Conservation (phyloP, 371 early-diverging fungal genomes). For the Cokeromyces recurvatus region DNA sequence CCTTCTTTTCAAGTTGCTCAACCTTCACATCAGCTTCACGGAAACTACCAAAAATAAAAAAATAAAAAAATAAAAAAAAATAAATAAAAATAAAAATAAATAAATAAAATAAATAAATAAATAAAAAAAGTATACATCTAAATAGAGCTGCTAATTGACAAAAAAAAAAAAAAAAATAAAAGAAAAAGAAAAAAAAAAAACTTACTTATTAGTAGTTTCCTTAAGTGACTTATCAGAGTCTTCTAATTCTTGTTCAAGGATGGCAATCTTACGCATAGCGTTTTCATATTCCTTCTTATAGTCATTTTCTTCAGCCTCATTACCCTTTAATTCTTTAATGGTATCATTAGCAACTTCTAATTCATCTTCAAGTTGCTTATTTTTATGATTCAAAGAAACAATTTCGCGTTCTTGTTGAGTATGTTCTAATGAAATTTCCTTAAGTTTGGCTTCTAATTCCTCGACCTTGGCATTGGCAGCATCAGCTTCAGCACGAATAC, state of each 20-base stretch:
- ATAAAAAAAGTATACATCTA: too few species aligned
- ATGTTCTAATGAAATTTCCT: constrained; percentile 52
- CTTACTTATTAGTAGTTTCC: constrained; percentile 69
- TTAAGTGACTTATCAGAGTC: constrained; percentile 63
- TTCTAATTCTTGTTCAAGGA: constrained; percentile 68
- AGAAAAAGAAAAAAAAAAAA: not conserved
- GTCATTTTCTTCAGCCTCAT: constrained; percentile 57
- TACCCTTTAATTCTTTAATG: constrained; percentile 56
- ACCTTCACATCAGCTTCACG: constrained; percentile 76
- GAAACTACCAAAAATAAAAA: too few species aligned
- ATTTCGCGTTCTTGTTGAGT: constrained; percentile 70
- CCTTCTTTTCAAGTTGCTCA: constrained; percentile 77
- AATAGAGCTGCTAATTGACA: too few species aligned
- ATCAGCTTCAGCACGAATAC: constrained; percentile 69
- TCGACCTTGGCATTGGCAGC: constrained; percentile 63
- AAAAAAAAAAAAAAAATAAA: too few species aligned
- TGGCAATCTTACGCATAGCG: constrained; percentile 55
- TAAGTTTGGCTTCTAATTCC: constrained; percentile 56
- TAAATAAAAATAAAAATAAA: too few species aligned
- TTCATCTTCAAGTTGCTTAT: constrained; percentile 60
- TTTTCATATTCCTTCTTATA: constrained; percentile 61
- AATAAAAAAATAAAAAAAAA: too few species aligned
- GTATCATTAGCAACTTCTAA: constrained; percentile 58
- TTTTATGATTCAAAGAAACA: constrained; percentile 64
- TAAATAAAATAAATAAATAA: too few species aligned